Evolutionary conservation across 2,329 filamentous ascomycete genomes (phyloP).

Genomic region (Pezicula neosporulosa): DNA sequence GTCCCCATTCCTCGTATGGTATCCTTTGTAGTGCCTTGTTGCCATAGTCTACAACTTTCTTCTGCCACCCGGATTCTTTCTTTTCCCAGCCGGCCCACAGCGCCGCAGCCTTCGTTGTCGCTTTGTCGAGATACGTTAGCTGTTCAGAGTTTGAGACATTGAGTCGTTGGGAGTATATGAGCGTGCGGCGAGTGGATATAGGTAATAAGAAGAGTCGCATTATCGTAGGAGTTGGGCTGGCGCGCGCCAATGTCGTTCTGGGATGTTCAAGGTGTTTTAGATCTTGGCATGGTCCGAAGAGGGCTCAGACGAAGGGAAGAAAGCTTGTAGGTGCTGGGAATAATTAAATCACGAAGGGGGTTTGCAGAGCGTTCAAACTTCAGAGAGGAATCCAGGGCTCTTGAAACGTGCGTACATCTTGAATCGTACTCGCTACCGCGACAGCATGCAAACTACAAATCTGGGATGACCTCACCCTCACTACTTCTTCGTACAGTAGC

Average conservation of each 20-base stretch:
- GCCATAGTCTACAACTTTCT: conserved; percentile 78
- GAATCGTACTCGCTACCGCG: neutral
- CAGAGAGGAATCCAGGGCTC: neutral
- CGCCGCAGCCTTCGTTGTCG: conserved; percentile 66
- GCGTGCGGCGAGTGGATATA: conserved; percentile 83
- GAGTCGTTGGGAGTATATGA: conserved; percentile 86
- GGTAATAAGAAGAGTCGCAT: conserved; percentile 93
- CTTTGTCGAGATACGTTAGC: conserved; percentile 61
- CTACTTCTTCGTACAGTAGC: too few species aligned
- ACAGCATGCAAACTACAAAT: neutral
- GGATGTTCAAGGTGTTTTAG: conserved; percentile 1
- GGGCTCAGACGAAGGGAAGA: too few species aligned
- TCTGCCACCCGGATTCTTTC: conserved; percentile 83
- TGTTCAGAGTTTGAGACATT: conserved; percentile 51
- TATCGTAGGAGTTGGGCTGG: too few species aligned
- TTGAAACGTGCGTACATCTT: neutral
- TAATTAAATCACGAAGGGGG: neutral
- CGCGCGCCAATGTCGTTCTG: conserved; percentile 1
- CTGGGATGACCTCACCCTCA: neutral
- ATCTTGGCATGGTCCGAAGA: neutral
- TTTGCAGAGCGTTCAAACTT: neutral
- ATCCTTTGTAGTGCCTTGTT: conserved; percentile 84
- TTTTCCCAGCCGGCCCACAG: conserved; percentile 88
- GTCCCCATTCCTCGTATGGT: conserved; percentile 94
- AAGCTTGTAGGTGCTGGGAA: too few species aligned